Conservation (phyloP, 345 rosid genomes). For the Citrus sinensis region DNA sequence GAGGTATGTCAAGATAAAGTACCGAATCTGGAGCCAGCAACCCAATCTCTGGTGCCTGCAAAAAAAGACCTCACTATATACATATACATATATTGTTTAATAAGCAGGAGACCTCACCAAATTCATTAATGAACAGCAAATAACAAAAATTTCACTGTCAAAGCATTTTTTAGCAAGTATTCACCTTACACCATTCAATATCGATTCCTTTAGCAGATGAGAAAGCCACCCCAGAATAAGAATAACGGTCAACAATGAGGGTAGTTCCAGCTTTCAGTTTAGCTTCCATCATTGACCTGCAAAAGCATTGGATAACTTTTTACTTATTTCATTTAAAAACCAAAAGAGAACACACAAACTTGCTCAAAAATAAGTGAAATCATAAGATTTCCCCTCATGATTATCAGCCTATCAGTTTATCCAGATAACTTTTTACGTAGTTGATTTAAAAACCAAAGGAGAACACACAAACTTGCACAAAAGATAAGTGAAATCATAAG, state of each 20-base stretch:
- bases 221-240: conserved; percentile 92
- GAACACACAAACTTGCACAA: neutral
- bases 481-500: neutral
- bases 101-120: conserved; percentile 8
- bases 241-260: conserved; percentile 83
- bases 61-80: neutral
- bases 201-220: conserved; percentile 89
- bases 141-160: neutral
- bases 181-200: conserved; percentile 87
- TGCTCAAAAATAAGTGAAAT: neutral
- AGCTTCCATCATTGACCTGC: conserved; percentile 80
- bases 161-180: neutral
- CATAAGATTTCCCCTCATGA: neutral
- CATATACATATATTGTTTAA: neutral
- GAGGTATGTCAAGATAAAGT: conserved; percentile 66
- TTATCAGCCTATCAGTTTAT: neutral
- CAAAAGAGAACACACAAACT: neutral
- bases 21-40: conserved; percentile 80
- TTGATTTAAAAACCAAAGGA: neutral
- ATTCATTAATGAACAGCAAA: neutral
- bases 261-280: conserved; percentile 71
- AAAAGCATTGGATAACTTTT: conserved; percentile 9
- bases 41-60: conserved; percentile 73
- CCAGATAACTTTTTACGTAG: neutral
- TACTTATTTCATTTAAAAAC: neutral